These are phyloP conservation scores for Gracilaria vermiculophylla DNA, from an alignment of 23 red algal species.

Conservation along the genomic window DNA sequence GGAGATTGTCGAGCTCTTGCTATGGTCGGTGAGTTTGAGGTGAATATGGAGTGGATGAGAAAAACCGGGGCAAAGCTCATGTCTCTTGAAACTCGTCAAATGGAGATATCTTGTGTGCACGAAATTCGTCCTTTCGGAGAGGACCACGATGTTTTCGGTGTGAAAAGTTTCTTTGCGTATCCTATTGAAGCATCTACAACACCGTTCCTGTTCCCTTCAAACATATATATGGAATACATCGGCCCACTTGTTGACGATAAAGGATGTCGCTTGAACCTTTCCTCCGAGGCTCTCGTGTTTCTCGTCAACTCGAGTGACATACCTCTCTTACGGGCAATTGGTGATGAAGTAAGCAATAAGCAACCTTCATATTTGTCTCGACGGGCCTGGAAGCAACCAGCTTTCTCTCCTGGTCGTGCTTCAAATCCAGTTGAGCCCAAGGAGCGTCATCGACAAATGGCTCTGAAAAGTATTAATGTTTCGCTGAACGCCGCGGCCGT, in stretches of 20 bases:
- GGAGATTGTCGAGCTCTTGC: constrained; percentile 58
- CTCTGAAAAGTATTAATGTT: constrained; percentile 38
- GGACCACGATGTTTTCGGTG: neutral
- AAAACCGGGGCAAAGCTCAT: constrained; percentile 55
- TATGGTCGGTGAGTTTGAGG: constrained; percentile 59
- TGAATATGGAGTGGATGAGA: constrained; percentile 68
- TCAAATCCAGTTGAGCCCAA: neutral
- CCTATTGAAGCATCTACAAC: constrained; percentile 10
- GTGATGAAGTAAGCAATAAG: neutral
- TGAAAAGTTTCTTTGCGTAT: constrained; percentile 8
- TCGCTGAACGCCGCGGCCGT: constrained; percentile 27
- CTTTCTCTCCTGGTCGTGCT: neutral
- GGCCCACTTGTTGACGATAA: constrained; percentile 41
- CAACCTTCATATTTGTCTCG: constrained; percentile 3
- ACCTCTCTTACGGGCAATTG: constrained; percentile 35
- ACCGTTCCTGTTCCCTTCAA: constrained; percentile 45
- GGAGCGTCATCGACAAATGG: constrained; percentile 4
- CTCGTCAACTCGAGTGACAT: constrained; percentile 50
- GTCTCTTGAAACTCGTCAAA: constrained; percentile 41
- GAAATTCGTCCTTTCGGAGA: constrained; percentile 7
- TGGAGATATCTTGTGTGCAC: constrained; percentile 25
- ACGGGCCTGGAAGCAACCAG: constrained; percentile 42
- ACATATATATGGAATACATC: constrained; percentile 40
- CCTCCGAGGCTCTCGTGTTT: constrained; percentile 40
- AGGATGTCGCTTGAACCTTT: constrained; percentile 37